Conservation (phyloP, 441 rosid species). For the Daphne laureola region DNA sequence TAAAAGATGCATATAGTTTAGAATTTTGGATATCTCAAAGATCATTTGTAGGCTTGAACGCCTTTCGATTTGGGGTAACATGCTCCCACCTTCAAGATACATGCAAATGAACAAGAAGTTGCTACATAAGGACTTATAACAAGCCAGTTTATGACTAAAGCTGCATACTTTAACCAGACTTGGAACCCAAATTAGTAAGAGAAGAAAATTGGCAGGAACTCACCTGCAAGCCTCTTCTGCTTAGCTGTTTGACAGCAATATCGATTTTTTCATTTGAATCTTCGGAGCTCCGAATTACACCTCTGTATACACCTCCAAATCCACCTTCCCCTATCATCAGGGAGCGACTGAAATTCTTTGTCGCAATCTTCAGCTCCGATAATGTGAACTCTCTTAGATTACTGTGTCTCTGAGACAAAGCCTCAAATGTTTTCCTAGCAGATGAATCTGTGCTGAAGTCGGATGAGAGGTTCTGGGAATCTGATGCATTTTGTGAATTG, state of each 20-base stretch:
- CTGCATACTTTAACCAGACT: background rate
- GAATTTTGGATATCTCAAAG: no score
- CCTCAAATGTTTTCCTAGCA: conserved; percentile 49
- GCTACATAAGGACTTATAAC: background rate
- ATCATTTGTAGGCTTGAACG: no score
- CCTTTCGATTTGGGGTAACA: no score
- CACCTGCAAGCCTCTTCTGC: conserved; percentile 82
- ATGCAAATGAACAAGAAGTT: no score
- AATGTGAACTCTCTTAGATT: conserved; percentile 50
- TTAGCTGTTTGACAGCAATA: conserved; percentile 81
- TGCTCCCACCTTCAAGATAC: no score
- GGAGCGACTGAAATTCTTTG: conserved; percentile 59
- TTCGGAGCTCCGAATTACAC: conserved; percentile 37
- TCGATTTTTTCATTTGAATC: conserved; percentile 50
- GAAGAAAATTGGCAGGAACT: conserved; percentile 7
- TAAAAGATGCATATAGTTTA: no score
- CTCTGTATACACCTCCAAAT: conserved; percentile 58
- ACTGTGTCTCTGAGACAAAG: conserved; percentile 56
- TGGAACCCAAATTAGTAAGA: background rate
- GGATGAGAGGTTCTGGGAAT: conserved; percentile 53
- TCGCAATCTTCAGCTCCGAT: conserved; percentile 46
- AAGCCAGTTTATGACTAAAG: background rate
- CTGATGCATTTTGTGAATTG: conserved; percentile 54
- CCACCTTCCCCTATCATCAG: conserved; percentile 74
- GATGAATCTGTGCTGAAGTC: conserved; percentile 61